Evolutionary conservation across 2,329 filamentous ascomycete genomes (phyloP), one percentile per base, ranked within the genome.

Genomic region (Dactylonectria macrodidyma): DNA sequence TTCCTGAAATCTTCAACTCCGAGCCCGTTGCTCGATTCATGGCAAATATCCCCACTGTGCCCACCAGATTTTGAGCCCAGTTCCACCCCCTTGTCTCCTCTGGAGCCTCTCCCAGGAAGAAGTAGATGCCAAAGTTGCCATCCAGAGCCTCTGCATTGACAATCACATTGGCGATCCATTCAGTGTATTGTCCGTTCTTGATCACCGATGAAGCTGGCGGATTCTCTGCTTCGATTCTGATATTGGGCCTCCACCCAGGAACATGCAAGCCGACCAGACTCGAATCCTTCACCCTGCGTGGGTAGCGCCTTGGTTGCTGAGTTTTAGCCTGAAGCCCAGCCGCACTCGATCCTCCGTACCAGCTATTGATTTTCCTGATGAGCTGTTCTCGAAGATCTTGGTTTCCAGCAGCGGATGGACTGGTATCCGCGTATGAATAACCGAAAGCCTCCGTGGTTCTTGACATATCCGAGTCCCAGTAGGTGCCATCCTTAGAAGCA

Each of bases 371-470:
- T 76, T 81, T 79, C 67, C 75, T 77, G 75, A 81, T 69, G 74
- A 80, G 69, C 76, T 79, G 70, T 78, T 81, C 59, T 71, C 77
- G 76, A 2, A 78, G 54, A n/a, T 75, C 75, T 48, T 75, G 67
- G 8, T 68, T 64, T 22, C 73, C 72, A n/a, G 70, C 71, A 0
- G 72, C 61, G 2, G 76, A 71, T 9, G 73, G 56, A 59, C 75
- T 75, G 16, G 83, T 87, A 72, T 95, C 93, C 0, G 89, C 85
- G 76, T 97, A 97, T 0, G 89, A 90, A 78, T 96, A 96, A 14
- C 91, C 91, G 78, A 96, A 92, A 2, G 82, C 83, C 30, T 85
- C 84, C 7, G 88, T 88, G 47, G 87, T 84, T 34, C 91, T 87
- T 12, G 90, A 85, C 67, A 83, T 85, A 59, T 90, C 86, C 0